A percentile compares a stretch with the other conserved stretches of the same genome.
These are phyloP conservation scores for Ogataea glucozyma DNA, from an alignment of 805 yeast species.

Conservation along the genomic window DNA sequence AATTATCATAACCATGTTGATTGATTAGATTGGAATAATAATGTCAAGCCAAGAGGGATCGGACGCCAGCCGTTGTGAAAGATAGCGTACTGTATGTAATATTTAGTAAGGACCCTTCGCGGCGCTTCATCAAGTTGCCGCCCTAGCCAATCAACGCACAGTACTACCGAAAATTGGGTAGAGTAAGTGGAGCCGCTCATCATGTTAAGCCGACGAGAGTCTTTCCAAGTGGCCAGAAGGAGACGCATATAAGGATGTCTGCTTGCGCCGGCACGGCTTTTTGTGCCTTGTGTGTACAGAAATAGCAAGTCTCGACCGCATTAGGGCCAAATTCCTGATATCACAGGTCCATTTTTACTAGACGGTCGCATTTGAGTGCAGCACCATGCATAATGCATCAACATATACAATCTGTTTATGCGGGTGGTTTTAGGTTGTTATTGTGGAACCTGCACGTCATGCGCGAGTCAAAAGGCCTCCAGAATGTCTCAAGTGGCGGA, in stretches of 20 bases:
- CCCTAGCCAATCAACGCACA: slow-evolving; percentile 1
- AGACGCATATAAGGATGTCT: too few relatives aligned
- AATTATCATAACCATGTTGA: too few relatives aligned
- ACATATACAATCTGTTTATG: background rate
- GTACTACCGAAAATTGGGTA: background rate
- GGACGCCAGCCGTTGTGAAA: slow-evolving; percentile 1
- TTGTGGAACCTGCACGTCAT: slow-evolving; percentile 2
- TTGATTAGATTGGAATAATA: too few relatives aligned
- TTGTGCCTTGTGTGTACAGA: too few relatives aligned
- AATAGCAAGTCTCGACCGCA: too few relatives aligned
- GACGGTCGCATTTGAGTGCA: too few relatives aligned
- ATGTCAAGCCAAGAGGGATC: too few relatives aligned
- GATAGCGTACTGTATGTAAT: background rate
- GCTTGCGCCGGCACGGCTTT: too few relatives aligned
- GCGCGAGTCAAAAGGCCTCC: slow-evolving; percentile 1
- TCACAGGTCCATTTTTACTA: too few relatives aligned
- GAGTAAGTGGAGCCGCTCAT: background rate
- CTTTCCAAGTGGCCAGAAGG: too few relatives aligned
- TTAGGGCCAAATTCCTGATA: too few relatives aligned
- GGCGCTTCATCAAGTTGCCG: background rate
- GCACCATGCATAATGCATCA: background rate
- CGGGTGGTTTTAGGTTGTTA: background rate
- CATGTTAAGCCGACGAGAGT: too few relatives aligned
- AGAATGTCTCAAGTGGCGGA: background rate
- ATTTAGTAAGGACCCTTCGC: slow-evolving; percentile 1